These are phyloP conservation scores for Yamadazyma siamensis DNA, from an alignment of 1,139 yeast species.

Conservation along the genomic window DNA sequence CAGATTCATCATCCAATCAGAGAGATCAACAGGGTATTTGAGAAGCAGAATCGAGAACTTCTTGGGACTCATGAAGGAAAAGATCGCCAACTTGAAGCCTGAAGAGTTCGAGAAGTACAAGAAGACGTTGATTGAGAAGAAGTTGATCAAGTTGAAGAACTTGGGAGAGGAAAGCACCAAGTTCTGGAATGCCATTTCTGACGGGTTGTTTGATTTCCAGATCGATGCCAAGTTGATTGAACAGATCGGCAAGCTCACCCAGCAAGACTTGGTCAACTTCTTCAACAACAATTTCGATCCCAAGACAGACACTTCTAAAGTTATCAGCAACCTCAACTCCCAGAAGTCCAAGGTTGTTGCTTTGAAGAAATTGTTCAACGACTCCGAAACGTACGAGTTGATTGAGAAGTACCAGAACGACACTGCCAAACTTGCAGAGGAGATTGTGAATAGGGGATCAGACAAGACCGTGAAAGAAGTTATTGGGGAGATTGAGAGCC, in stretches of 20 bases:
- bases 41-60: slow-evolving; percentile 76
- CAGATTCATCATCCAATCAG: slow-evolving; percentile 83
- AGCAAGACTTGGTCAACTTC: slow-evolving; percentile 55
- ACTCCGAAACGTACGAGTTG: slow-evolving; percentile 18
- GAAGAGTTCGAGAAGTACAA: slow-evolving; percentile 69
- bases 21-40: slow-evolving; percentile 68
- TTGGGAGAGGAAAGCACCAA: slow-evolving; percentile 69
- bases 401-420: slow-evolving; percentile 20
- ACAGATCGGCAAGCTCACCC: slow-evolving; percentile 49
- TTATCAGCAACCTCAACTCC: slow-evolving; percentile 69
- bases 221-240: slow-evolving; percentile 56
- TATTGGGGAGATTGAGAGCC: slow-evolving; percentile 6
- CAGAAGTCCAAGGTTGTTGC: slow-evolving; percentile 34
- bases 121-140: slow-evolving; percentile 61
- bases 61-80: slow-evolving; percentile 33
- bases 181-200: slow-evolving; percentile 64
- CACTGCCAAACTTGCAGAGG: slow-evolving; percentile 14
- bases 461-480: neutral
- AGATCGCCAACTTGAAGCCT: slow-evolving; percentile 43
- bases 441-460: slow-evolving; percentile 8
- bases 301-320: slow-evolving; percentile 33
- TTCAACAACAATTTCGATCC: slow-evolving; percentile 41
- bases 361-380: slow-evolving; percentile 22
- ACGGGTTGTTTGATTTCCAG: slow-evolving; percentile 77
- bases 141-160: slow-evolving; percentile 71